A percentile compares a stretch with the other conserved stretches of the same genome.
phyloP scores from a whole-genome alignment of 2,329 filamentous ascomycete species.

The Seiridium cupressi region DNA sequence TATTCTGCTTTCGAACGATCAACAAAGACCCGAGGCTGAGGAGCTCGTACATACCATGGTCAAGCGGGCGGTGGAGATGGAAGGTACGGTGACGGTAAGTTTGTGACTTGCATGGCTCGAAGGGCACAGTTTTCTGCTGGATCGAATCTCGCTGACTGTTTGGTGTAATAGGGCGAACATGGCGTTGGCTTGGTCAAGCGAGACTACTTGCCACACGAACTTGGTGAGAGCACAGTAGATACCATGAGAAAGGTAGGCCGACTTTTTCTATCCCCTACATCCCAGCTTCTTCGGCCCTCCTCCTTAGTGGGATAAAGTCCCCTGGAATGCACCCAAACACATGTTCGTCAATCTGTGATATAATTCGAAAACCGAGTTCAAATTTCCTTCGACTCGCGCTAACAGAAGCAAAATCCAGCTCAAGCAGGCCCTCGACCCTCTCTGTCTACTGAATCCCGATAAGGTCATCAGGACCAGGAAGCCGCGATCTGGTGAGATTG shows the following conservation, averaged over 20 bases:
- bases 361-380: not conserved
- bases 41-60: constrained; percentile 79
- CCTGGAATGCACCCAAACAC: too few relatives aligned
- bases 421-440: constrained; percentile 77
- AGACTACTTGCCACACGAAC: constrained; percentile 77
- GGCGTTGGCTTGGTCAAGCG: constrained; percentile 82
- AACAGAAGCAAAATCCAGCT: constrained; percentile 45
- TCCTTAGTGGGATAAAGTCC: not conserved
- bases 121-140: not conserved
- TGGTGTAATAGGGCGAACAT: constrained; percentile 63
- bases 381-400: not conserved
- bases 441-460: constrained; percentile 68
- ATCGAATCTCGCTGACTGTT: constrained; percentile 9
- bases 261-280: not conserved
- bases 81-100: constrained; percentile 74
- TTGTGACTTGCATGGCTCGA: not conserved
- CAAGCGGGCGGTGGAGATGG: constrained; percentile 79
- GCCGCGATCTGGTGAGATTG: constrained; percentile 46
- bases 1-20: constrained; percentile 61
- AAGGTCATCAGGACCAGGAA: constrained; percentile 65
- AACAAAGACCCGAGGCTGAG: constrained; percentile 65
- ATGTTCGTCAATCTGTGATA: not conserved
- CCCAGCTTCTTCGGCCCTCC: not conserved
- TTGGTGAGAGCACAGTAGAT: constrained; percentile 73
- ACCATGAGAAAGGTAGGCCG: constrained; percentile 72